Evolutionary conservation across 2,329 filamentous ascomycete genomes (phyloP).

Genomic region (Aspergillus intermedius): DNA sequence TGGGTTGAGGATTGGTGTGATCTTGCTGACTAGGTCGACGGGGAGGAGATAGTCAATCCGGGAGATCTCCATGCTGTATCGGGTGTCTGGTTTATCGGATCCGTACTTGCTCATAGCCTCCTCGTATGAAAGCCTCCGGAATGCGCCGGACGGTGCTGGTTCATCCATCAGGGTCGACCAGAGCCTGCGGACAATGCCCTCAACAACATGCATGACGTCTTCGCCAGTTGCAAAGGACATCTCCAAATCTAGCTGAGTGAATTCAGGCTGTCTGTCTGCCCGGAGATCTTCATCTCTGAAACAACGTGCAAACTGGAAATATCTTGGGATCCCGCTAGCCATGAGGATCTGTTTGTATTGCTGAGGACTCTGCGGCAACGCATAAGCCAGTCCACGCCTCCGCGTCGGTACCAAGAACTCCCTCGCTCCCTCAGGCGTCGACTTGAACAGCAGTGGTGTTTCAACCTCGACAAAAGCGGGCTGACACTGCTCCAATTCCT

Average conservation of each 20-base stretch:
- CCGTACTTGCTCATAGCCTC: conserved; percentile 75
- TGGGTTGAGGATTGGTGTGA: conserved; percentile 62
- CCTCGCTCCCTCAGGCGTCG: conserved; percentile 87
- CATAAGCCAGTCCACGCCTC: conserved; percentile 69
- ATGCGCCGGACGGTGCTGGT: conserved; percentile 40
- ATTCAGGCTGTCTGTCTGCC: conserved; percentile 91
- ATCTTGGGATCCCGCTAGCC: conserved; percentile 74
- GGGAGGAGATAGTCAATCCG: conserved; percentile 59
- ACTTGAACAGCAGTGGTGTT: conserved; percentile 93
- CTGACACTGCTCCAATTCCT: conserved; percentile 49
- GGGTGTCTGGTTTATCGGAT: conserved; percentile 85
- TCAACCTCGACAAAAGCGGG: conserved; percentile 68
- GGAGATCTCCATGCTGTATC: conserved; percentile 64
- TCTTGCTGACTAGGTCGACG: conserved; percentile 63
- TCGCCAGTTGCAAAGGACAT: conserved; percentile 75
- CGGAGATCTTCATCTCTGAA: conserved; percentile 93
- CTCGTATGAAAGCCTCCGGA: conserved; percentile 62
- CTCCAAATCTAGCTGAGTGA: conserved; percentile 93
- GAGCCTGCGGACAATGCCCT: conserved; percentile 48
- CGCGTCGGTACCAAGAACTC: conserved; percentile 92
- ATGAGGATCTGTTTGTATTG: conserved; percentile 99
- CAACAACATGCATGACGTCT: conserved; percentile 59
- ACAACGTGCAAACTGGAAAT: conserved; percentile 90
- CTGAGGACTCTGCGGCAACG: conserved; percentile 90
- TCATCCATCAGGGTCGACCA: conserved; percentile 47